Evolutionary conservation across 2,329 filamentous ascomycete species (phyloP).

Genomic region (Paraphaeosphaeria sporulosa): DNA sequence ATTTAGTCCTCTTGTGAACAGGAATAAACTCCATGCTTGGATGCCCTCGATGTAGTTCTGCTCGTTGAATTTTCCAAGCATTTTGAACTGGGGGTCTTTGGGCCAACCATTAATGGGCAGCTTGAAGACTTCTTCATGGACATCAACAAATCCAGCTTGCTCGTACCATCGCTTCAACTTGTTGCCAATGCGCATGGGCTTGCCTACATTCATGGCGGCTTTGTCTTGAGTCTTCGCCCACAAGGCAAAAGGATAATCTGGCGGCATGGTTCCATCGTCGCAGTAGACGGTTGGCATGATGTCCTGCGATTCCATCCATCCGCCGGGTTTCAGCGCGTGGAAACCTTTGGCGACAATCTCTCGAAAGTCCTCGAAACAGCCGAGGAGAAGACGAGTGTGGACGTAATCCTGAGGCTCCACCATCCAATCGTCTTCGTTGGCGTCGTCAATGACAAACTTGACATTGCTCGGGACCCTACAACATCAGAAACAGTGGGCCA

Average conservation of each 20-base stretch:
- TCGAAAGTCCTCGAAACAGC: constrained; percentile 65
- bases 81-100: constrained; percentile 55
- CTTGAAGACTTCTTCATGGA: constrained; percentile 61
- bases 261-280: constrained; percentile 62
- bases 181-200: constrained; percentile 61
- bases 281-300: constrained; percentile 56
- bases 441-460: constrained; percentile 76
- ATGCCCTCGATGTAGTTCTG: constrained; percentile 56
- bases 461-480: constrained; percentile 71
- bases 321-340: constrained; percentile 64
- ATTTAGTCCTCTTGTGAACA: constrained; percentile 52
- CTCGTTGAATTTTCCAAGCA: constrained; percentile 59
- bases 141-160: constrained; percentile 65
- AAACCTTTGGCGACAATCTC: constrained; percentile 62
- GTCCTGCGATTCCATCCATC: constrained; percentile 57
- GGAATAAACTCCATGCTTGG: constrained; percentile 53
- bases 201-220: constrained; percentile 55
- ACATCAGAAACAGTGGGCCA: constrained; percentile 2
- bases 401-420: constrained; percentile 65
- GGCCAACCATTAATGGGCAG: constrained; percentile 63
- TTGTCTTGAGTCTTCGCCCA: constrained; percentile 56
- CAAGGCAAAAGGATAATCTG: constrained; percentile 56
- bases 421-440: constrained; percentile 66
- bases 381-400: constrained; percentile 66
- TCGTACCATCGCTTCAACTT: constrained; percentile 63